Evolutionary conservation across 768 basidiomycete genomes (phyloP).

Genomic region (Trametes gibbosa): DNA sequence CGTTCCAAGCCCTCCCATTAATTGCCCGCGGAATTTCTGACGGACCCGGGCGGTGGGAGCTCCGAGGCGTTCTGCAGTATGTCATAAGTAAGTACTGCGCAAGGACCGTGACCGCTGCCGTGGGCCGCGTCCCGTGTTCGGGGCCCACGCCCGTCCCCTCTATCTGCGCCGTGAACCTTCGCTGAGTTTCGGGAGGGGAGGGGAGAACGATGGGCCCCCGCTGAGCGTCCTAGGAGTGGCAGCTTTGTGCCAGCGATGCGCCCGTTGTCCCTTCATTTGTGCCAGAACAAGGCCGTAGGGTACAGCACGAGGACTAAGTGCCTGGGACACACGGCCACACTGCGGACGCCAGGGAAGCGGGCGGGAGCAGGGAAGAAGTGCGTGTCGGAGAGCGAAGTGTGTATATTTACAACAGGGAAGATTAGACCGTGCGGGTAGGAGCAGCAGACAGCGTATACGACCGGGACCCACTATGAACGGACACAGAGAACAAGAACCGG

Average conservation of each 20-base stretch:
- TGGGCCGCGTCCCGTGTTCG: neutral
- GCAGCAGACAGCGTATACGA: slow-evolving; percentile 14
- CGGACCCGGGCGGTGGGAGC: neutral
- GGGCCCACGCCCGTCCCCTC: slow-evolving; percentile 6
- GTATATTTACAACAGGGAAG: slow-evolving; percentile 17
- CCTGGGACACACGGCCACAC: neutral
- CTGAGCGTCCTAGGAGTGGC: neutral
- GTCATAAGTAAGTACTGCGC: too few relatives aligned
- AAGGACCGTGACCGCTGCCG: neutral
- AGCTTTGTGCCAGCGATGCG: neutral
- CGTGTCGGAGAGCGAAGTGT: neutral
- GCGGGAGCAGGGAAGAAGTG: too few relatives aligned
- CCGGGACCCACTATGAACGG: neutral
- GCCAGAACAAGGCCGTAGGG: neutral
- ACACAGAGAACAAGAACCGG: neutral
- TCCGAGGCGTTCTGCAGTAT: too few relatives aligned
- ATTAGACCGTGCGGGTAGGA: slow-evolving; percentile 11
- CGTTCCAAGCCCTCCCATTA: too few relatives aligned
- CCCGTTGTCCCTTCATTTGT: neutral
- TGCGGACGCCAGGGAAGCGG: neutral
- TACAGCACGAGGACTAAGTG: neutral
- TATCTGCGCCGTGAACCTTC: slow-evolving; percentile 12
- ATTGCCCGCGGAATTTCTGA: slow-evolving; percentile 5
- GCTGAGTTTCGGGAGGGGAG: slow-evolving; percentile 4
- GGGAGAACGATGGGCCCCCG: neutral